Conservation (phyloP, 306 rosid species). For the Fragaria iinumae region DNA sequence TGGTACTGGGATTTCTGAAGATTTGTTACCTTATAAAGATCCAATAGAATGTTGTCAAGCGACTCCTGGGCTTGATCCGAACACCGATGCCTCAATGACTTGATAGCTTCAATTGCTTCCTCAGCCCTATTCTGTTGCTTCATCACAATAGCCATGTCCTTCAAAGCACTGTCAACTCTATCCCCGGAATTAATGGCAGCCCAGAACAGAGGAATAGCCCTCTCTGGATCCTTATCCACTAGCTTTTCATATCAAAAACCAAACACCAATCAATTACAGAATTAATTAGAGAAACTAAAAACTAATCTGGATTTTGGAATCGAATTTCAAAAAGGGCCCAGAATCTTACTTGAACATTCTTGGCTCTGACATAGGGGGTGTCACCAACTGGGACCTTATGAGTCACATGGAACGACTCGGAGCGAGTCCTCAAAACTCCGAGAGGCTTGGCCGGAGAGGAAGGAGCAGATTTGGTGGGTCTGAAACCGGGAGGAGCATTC, state of each 20-base stretch:
- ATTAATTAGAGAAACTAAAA: background rate
- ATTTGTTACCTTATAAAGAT: constrained; percentile 73
- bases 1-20: background rate
- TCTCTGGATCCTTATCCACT: constrained; percentile 96
- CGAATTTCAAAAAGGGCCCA: background rate
- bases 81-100: constrained; percentile 76
- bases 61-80: constrained; percentile 98
- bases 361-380: constrained; percentile 93
- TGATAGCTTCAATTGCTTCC: constrained; percentile 96
- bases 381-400: constrained; percentile 91
- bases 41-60: constrained; percentile 90
- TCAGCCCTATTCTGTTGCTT: constrained; percentile 58
- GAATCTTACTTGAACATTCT: constrained; percentile 75
- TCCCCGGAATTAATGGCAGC: too few species aligned
- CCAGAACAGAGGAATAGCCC: constrained; percentile 22
- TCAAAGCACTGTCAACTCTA: constrained; percentile 42
- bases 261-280: background rate
- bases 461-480: constrained; percentile 95
- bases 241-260: constrained; percentile 38
- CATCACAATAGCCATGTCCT: too few species aligned
- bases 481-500: constrained; percentile 93
- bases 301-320: background rate
- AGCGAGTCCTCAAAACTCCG: constrained; percentile 60
- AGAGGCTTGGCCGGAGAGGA: constrained; percentile 95
- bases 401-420: constrained; percentile 75